These are phyloP conservation scores for Solanum hybrid DNA, from an alignment of 305 asterid species.

Conservation along the genomic window DNA sequence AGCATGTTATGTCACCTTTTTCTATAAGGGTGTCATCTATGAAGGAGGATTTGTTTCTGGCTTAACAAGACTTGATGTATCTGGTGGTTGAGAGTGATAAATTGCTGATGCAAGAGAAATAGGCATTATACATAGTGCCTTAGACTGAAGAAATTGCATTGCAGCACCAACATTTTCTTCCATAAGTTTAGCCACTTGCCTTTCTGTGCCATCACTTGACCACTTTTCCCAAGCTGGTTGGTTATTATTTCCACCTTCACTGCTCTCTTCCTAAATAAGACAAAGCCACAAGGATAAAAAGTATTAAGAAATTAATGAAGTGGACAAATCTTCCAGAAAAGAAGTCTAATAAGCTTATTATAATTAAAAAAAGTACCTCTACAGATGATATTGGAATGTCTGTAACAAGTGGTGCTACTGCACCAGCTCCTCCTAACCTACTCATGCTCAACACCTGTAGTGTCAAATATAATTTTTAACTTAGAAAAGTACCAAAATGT, in stretches of 20 bases:
- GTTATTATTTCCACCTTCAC: conserved; percentile 46
- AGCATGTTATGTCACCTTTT: background rate
- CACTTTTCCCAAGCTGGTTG: conserved; percentile 94
- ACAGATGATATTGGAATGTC: conserved; percentile 74
- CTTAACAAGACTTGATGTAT: conserved; percentile 36
- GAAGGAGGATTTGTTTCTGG: conserved; percentile 59
- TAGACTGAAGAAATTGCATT: conserved; percentile 91
- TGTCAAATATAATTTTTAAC: conserved; percentile 2
- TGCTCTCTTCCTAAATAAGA: conserved; percentile 47
- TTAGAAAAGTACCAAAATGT: background rate
- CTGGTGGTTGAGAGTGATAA: conserved; percentile 70
- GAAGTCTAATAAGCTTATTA: background rate
- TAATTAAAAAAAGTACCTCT: conserved; percentile 39
- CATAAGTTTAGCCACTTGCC: conserved; percentile 93
- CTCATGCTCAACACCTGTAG: conserved; percentile 97
- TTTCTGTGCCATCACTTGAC: conserved; percentile 89
- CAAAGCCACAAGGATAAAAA: background rate
- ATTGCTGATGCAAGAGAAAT: conserved; percentile 70
- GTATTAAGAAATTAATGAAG: background rate
- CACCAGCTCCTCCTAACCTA: conserved; percentile 95
- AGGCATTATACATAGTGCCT: conserved; percentile 92
- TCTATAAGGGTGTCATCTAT: conserved; percentile 4
- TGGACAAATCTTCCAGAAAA: background rate
- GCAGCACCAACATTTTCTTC: conserved; percentile 95
- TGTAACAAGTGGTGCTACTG: conserved; percentile 94